Evolutionary conservation across 164 flowering plant genomes (phyloP), one percentile per base, ranked within the genome.

Genomic region (Chimonanthus praecox): DNA sequence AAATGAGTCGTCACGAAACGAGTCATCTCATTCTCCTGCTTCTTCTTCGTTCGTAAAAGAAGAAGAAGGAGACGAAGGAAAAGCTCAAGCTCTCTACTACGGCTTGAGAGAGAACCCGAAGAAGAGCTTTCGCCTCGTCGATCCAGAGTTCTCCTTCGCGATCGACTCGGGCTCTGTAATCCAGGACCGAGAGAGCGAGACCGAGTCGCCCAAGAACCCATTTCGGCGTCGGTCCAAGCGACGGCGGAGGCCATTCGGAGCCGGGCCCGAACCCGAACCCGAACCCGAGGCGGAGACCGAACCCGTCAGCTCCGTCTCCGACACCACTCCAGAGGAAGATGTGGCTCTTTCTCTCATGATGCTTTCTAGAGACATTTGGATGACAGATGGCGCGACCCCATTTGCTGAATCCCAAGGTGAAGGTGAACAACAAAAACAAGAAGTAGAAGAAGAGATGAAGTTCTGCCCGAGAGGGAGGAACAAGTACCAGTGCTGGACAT

Each of bases 301-400:
- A 46, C 88, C 87, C 48, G 84, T 77, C 73, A 90, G 92, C 67
- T 90, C 92, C 46, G 79, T 87, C 48, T 89, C 97, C 11, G 88
- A 86, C 58, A 78, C 86, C 0, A 84, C 90, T 4, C 82, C 89
- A 0, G 94, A 90, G 6, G 93, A 90, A 73, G 92, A 90, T 71
- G 86, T 92, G 11, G 98, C 96, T 16, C 79, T 82, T 44, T 92
- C 93, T 67, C 79, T 92, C 47, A 88, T 92, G 87, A 88, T 92
- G 92, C 82, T 92, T 15, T 92, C 96, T 0, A 79, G 90, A 20
- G 96, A 90, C 76, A 78, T 79, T 49, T 87, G 94, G 90, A 76
- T 5, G 49, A 76, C 18, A 62, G 65, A 62, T 51, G 33, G 33
- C 33, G 33, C 33, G 33, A 33, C 33, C 33, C 33, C 2, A 33